Conservation (phyloP, 2,329 filamentous ascomycete species). For the Trichoderma brevicompactum region DNA sequence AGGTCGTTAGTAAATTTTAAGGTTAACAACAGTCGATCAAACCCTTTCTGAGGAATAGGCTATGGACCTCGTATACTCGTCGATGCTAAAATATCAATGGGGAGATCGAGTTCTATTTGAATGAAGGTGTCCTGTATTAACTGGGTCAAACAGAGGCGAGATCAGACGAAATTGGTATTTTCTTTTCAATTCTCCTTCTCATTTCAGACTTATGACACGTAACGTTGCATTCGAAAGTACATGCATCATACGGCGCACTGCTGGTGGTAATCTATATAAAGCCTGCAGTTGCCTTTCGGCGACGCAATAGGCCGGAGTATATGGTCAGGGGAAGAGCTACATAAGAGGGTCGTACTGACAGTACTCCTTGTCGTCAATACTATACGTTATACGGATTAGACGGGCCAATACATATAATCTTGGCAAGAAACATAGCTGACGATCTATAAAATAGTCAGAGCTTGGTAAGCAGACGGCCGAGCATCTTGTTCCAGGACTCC, state of each 20-base stretch:
- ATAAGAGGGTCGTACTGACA: too few species aligned
- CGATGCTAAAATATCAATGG: not conserved
- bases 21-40: not conserved
- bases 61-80: not conserved
- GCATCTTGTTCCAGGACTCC: too few species aligned
- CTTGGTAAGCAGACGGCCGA: conserved; percentile 2
- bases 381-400: too few species aligned
- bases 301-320: not conserved
- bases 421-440: too few species aligned
- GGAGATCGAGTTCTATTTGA: not conserved
- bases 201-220: not conserved
- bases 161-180: not conserved
- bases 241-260: not conserved
- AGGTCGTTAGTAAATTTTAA: too few species aligned
- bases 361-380: too few species aligned
- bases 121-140: not conserved
- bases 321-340: too few species aligned
- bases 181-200: not conserved
- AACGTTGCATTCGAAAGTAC: not conserved
- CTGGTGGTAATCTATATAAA: not conserved
- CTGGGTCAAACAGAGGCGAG: not conserved
- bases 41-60: not conserved
- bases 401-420: too few species aligned
- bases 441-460: not conserved
- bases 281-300: not conserved